Base-by-base conservation (phyloP, 768 basidiomycete species). In the Phanerochaete carnosa region DNA sequence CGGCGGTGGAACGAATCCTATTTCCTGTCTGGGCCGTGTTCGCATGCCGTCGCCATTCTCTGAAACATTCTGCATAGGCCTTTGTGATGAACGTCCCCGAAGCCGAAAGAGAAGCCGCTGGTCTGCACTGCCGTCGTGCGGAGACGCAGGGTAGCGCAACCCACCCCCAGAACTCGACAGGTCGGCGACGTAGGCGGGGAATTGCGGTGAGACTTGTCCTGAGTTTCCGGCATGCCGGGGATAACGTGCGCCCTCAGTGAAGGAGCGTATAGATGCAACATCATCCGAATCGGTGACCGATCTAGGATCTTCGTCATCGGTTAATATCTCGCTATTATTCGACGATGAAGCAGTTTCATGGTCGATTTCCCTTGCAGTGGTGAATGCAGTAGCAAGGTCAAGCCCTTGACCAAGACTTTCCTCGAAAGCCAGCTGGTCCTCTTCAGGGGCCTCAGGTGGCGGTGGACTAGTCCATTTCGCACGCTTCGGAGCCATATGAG, bases 391-490 rank as follows among this genome's bases (percentile, higher is more conserved):
- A 13, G 89, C 91, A 12, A 92, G 74, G 46, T 83, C 84, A 22
- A 93, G 74, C 0, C 88, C 79, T 53, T 81, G 79, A 23, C 83
- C 90, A 13, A 93, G 78, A 54, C 86, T 79, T 60, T 79, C 82
- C 69, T 90, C 87, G 66, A 90, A 93, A 22, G 85, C 74, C 2
- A 81, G 79, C 50, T 84, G 89, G 64, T 83, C 89, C 25, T 80
- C 81, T 11, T 82, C 78, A 0, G 91, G 79, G 0, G 90, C 92
- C 66, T 88, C 89, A 0, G 86, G 83, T 3, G 91, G 89, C 26
- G 92, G 91, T 9, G 91, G 90, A 64, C 89, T 92, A 1, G 91
- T 93, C 92, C 91, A 93, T 72, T 89, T 88, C 32, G 82, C 77
- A 30, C 91, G 83, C 68, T 81, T 87, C 1, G 92, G 89, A 19